Evolutionary conservation across 2,329 filamentous ascomycete species (phyloP).

Genomic region (Incumbomyces lentus): DNA sequence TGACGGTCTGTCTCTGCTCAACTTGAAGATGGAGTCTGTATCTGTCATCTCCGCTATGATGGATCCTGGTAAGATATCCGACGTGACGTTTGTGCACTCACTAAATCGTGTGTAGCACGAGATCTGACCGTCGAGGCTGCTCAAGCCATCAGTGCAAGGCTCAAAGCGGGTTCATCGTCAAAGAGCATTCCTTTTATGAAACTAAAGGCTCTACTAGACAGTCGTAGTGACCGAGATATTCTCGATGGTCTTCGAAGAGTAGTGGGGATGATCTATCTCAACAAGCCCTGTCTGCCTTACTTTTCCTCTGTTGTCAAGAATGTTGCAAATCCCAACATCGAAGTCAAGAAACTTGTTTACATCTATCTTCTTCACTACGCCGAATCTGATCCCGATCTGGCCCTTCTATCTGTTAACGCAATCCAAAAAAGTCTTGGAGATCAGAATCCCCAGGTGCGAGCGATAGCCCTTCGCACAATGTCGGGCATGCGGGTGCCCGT

Average conservation of each 20-base stretch:
- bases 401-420: slow-evolving; percentile 92
- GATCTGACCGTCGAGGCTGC: slow-evolving; percentile 97
- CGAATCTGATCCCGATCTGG: slow-evolving; percentile 89
- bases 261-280: slow-evolving; percentile 88
- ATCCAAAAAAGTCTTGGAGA: slow-evolving; percentile 97
- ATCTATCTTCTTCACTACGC: slow-evolving; percentile 96
- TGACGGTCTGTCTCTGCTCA: background rate
- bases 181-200: slow-evolving; percentile 65
- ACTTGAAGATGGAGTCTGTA: slow-evolving; percentile 80
- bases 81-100: no score
- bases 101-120: slow-evolving; percentile 51
- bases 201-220: slow-evolving; percentile 90
- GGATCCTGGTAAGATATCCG: slow-evolving; percentile 60
- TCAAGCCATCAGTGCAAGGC: slow-evolving; percentile 61
- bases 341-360: slow-evolving; percentile 97
- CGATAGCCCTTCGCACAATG: slow-evolving; percentile 91
- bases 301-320: slow-evolving; percentile 99
- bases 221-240: slow-evolving; percentile 82
- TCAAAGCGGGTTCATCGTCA: slow-evolving; percentile 48
- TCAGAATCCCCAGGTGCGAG: slow-evolving; percentile 77
- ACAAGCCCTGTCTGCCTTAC: slow-evolving; percentile 78
- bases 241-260: slow-evolving; percentile 84
- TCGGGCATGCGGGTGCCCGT: slow-evolving; percentile 93
- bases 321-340: slow-evolving; percentile 82
- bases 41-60: slow-evolving; percentile 87